Percentiles rank a stretch among this genome's conserved stretches.
Conservation (phyloP, 257 asterid species). For the Solanum chiquidenum region DNA sequence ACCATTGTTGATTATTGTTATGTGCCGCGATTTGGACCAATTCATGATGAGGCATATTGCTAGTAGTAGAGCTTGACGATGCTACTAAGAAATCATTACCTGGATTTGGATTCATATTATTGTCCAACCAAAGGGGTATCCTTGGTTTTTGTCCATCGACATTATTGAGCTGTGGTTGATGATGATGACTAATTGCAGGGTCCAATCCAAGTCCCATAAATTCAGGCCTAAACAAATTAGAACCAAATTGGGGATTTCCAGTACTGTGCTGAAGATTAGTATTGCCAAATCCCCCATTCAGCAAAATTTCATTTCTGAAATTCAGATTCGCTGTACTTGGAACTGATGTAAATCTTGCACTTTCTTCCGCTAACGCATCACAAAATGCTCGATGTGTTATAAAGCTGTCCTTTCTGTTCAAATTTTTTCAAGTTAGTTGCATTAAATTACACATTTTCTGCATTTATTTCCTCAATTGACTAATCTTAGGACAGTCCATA, state of each 20-base stretch:
- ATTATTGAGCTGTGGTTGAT: neutral
- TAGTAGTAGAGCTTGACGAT: neutral
- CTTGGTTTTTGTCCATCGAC: conserved; percentile 3
- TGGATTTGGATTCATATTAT: neutral
- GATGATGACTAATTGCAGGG: neutral
- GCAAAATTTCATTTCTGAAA: neutral
- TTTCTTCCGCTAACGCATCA: conserved; percentile 14
- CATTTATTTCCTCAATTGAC: neutral
- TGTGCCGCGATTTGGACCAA: neutral
- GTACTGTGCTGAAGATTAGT: neutral
- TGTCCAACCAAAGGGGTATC: conserved; percentile 2
- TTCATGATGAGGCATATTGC: neutral
- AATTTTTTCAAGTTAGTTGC: neutral
- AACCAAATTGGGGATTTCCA: conserved; percentile 2
- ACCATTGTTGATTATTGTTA: neutral
- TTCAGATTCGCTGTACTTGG: neutral
- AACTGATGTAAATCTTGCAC: conserved; percentile 1
- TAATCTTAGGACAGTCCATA: neutral
- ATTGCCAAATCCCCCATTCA: neutral
- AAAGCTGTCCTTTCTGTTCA: conserved; percentile 14
- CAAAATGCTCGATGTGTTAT: conserved; percentile 18
- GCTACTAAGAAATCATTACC: conserved; percentile 2
- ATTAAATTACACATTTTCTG: neutral
- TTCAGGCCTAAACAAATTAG: neutral
- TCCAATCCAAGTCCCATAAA: conserved; percentile 7